These are phyloP conservation scores for Avena insularis DNA, from an alignment of 176 grass and related monocot genomes.

Conservation along the genomic window DNA sequence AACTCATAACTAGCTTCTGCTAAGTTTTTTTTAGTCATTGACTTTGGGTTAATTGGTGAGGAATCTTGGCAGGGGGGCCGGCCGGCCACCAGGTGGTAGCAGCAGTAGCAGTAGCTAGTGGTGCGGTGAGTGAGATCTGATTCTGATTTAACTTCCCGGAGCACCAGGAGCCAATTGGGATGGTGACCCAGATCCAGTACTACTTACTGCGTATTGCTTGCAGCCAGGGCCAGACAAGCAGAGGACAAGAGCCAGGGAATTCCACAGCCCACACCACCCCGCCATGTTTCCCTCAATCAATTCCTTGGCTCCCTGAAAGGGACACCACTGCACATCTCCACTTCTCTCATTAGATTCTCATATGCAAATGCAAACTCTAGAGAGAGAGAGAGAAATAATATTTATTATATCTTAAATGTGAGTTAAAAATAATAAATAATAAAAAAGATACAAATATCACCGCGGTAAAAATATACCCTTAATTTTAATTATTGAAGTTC, in stretches of 20 bases:
- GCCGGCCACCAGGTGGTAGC: constrained; percentile 17
- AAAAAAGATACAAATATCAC: background rate
- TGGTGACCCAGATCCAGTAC: constrained; percentile 40
- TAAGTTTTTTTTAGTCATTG: background rate
- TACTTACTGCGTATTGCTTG: background rate
- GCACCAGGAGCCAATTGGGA: constrained; percentile 51
- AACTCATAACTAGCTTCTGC: background rate
- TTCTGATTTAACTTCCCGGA: constrained; percentile 49
- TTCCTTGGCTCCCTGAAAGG: constrained; percentile 43
- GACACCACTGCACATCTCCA: constrained; percentile 16
- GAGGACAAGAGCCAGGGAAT: constrained; percentile 53
- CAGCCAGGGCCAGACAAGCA: background rate
- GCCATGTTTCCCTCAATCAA: constrained; percentile 37
- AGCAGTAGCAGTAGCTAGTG: background rate
- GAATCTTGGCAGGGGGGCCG: constrained; percentile 42
- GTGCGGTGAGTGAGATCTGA: constrained; percentile 50
- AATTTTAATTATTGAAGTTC: background rate
- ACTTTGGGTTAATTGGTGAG: constrained; percentile 24
- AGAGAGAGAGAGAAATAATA: background rate
- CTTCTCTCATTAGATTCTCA: background rate
- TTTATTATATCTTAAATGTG: background rate
- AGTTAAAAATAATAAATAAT: background rate
- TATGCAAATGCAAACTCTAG: background rate
- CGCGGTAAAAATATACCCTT: background rate
- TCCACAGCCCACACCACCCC: constrained; percentile 53